Conservation (phyloP, 2,329 filamentous ascomycete genomes). For the Clathrospora elynae region DNA sequence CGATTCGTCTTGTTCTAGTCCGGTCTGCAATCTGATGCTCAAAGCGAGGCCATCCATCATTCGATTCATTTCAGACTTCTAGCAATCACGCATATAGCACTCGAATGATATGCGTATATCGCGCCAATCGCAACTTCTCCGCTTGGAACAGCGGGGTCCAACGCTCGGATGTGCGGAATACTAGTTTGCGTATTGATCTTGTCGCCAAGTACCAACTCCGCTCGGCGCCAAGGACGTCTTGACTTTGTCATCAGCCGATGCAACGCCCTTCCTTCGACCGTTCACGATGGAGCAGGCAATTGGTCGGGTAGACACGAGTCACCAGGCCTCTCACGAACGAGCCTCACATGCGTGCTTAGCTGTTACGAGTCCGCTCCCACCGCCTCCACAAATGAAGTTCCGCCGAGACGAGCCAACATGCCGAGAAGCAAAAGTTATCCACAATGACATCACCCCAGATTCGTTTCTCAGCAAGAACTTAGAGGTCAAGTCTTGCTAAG, state of each 20-base stretch:
- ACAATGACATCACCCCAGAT: constrained; percentile 38
- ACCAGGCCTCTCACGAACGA: constrained; percentile 6
- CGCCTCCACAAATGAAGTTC: constrained; percentile 20
- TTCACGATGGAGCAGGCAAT: constrained; percentile 3
- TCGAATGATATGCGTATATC: too few relatives aligned
- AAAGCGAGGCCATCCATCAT: too few relatives aligned
- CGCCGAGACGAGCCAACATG: constrained; percentile 27
- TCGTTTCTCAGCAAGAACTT: constrained; percentile 10
- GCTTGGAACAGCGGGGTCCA: too few relatives aligned
- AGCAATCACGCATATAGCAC: too few relatives aligned
- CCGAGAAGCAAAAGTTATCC: constrained; percentile 24
- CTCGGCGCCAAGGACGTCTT: constrained; percentile 15
- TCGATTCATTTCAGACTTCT: too few relatives aligned
- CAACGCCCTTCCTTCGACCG: constrained; percentile 1
- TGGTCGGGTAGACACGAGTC: constrained; percentile 2
- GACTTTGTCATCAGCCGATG: constrained; percentile 9
- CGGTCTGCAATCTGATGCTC: too few relatives aligned
- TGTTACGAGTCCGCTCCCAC: constrained; percentile 9
- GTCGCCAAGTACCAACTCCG: constrained; percentile 18
- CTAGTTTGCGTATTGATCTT: constrained; percentile 13
- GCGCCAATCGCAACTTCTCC: too few relatives aligned
- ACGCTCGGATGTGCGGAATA: constrained; percentile 9
- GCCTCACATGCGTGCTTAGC: constrained; percentile 19
- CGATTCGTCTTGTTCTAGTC: too few relatives aligned
- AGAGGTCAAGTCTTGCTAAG: constrained; percentile 18